Evolutionary conservation across 78 protist genomes (phyloP).

Genomic region (Tieghemostelium lacteum): DNA sequence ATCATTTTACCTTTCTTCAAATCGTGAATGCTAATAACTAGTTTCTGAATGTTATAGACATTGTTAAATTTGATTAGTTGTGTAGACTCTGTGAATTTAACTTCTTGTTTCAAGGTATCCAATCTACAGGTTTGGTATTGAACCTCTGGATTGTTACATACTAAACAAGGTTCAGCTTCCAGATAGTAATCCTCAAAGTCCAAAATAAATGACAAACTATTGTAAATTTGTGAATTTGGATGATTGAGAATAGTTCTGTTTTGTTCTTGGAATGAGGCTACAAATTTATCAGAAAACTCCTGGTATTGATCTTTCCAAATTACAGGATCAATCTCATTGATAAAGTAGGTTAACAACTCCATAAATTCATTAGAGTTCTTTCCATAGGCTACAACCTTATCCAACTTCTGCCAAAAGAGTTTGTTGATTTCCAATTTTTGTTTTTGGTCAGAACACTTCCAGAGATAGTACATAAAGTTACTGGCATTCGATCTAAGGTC

Average conservation of each 20-base stretch:
- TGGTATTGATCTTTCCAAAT: constrained; percentile 55
- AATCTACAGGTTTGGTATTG: constrained; percentile 55
- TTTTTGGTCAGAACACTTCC: constrained; percentile 39
- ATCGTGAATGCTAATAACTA: constrained; percentile 60
- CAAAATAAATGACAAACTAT: constrained; percentile 30
- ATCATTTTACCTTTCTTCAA: constrained; percentile 70
- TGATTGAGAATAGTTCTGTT: constrained; percentile 55
- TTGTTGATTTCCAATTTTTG: constrained; percentile 46
- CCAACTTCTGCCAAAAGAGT: constrained; percentile 54
- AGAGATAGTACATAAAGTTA: constrained; percentile 42
- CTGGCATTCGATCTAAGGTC: constrained; percentile 35
- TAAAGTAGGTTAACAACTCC: constrained; percentile 54
- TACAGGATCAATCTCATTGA: constrained; percentile 34
- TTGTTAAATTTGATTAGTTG: constrained; percentile 57
- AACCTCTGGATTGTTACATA: constrained; percentile 78
- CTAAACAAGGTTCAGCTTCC: constrained; percentile 86
- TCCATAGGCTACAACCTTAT: constrained; percentile 48
- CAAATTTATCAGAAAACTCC: constrained; percentile 46
- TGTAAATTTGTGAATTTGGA: constrained; percentile 86
- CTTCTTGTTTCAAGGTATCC: constrained; percentile 77
- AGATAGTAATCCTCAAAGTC: constrained; percentile 88
- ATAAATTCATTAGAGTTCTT: constrained; percentile 78
- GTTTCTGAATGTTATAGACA: constrained; percentile 25
- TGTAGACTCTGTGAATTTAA: constrained; percentile 79
- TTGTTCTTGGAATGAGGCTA: constrained; percentile 29